Conservation (phyloP, 768 basidiomycete genomes). For the Omphalotus guepiniiformis region DNA sequence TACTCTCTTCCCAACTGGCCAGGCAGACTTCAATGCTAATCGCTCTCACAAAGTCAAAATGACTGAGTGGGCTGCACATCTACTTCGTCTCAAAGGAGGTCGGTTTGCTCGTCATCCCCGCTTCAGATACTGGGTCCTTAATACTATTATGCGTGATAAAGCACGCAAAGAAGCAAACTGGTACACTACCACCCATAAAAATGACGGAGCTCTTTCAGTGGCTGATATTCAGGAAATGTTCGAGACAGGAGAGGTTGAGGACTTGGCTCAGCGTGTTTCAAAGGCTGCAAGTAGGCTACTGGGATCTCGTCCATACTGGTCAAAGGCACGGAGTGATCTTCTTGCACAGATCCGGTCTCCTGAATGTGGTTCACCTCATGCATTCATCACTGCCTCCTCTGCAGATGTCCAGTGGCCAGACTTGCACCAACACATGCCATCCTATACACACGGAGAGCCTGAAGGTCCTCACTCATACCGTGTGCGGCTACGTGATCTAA, state of each 20-base stretch:
- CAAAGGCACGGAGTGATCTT: background rate
- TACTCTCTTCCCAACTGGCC: conserved; percentile 1
- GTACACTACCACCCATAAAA: too few species aligned
- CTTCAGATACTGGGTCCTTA: too few species aligned
- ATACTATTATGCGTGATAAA: too few species aligned
- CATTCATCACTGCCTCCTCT: conserved; percentile 23
- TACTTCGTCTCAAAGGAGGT: background rate
- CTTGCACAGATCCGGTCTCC: too few species aligned
- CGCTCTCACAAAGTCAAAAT: conserved; percentile 2
- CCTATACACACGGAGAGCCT: background rate
- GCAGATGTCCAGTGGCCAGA: conserved; percentile 29
- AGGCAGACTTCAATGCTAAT: too few species aligned
- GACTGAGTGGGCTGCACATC: conserved; percentile 1
- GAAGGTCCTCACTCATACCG: too few species aligned
- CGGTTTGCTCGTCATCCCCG: conserved; percentile 5
- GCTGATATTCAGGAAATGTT: background rate
- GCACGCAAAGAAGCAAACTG: too few species aligned
- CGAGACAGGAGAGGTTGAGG: background rate
- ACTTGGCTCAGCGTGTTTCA: too few species aligned
- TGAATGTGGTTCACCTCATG: conserved; percentile 18
- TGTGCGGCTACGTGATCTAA: too few species aligned
- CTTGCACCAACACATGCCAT: conserved; percentile 20
- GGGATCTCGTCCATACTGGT: too few species aligned
- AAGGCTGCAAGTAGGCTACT: too few species aligned
- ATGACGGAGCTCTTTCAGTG: background rate